Evolutionary conservation across 805 yeast species (phyloP).

Genomic region (Saturnispora zaruensis): DNA sequence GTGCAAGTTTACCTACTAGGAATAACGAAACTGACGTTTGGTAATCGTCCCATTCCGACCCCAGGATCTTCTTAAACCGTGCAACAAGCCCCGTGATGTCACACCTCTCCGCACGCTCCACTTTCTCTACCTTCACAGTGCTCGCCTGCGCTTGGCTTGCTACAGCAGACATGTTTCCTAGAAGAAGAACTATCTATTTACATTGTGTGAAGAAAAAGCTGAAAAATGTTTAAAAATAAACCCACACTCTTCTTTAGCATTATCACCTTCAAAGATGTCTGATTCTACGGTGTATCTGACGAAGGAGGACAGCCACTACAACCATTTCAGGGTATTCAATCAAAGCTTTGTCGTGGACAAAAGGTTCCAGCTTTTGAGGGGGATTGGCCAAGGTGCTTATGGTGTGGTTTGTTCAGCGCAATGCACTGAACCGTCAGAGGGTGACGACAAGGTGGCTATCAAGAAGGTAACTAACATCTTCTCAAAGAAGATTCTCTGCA

Average conservation of each 20-base stretch:
- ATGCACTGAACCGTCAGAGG: conserved; percentile 62
- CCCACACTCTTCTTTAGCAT: background rate
- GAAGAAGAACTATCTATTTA: background rate
- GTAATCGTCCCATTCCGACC: conserved; percentile 78
- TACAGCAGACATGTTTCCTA: background rate
- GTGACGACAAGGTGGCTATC: conserved; percentile 85
- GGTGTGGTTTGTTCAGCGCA: conserved; percentile 95
- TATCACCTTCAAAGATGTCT: conserved; percentile 3
- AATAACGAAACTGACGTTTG: conserved; percentile 72
- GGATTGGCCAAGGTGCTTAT: conserved; percentile 96
- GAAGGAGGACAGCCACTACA: conserved; percentile 21
- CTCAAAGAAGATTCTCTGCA: conserved; percentile 82
- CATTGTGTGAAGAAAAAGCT: background rate
- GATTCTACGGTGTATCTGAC: conserved; percentile 2
- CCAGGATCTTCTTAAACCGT: conserved; percentile 65
- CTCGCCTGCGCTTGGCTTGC: background rate
- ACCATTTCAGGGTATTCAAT: conserved; percentile 50
- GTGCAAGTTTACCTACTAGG: conserved; percentile 68
- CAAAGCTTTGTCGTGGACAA: conserved; percentile 91
- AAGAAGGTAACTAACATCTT: conserved; percentile 94
- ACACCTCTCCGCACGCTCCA: background rate
- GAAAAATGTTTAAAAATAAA: conserved; percentile 2
- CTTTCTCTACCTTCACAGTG: background rate
- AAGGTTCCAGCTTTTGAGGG: conserved; percentile 81
- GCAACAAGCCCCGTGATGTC: conserved; percentile 61